Percentiles rank a stretch among this genome's conserved stretches.
phyloP scores from a whole-genome alignment of 177 flowering plant genomes.

The Vitis hybrid region DNA sequence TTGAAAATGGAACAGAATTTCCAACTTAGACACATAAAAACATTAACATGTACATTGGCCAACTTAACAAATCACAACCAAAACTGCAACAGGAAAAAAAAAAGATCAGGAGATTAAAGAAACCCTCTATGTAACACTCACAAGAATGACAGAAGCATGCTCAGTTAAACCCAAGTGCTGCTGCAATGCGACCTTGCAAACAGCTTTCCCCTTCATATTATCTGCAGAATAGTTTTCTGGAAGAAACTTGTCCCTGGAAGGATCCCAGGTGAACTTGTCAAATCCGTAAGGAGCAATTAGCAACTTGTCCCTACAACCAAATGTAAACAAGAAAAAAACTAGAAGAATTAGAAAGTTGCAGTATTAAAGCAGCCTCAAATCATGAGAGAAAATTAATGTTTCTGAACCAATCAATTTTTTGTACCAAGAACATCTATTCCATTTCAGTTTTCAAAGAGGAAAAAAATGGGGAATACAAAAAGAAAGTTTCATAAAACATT shows the following conservation, averaged over 20 bases:
- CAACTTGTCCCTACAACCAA: slow-evolving; percentile 62
- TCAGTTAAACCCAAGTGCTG: slow-evolving; percentile 45
- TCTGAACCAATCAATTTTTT: neutral
- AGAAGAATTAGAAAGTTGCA: neutral
- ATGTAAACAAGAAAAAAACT: neutral
- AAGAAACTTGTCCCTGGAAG: slow-evolving; percentile 61
- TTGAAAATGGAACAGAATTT: too few species aligned
- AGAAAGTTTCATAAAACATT: neutral
- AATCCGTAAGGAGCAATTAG: slow-evolving; percentile 60
- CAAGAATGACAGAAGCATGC: slow-evolving; percentile 41
- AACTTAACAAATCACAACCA: too few species aligned
- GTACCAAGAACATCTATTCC: neutral
- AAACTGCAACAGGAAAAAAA: too few species aligned
- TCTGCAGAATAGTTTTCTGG: slow-evolving; percentile 51
- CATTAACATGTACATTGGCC: too few species aligned
- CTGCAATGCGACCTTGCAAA: slow-evolving; percentile 62
- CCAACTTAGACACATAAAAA: too few species aligned
- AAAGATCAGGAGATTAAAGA: too few species aligned
- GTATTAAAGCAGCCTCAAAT: neutral
- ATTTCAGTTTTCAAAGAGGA: neutral
- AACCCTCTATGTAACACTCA: slow-evolving; percentile 27
- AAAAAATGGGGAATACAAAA: neutral
- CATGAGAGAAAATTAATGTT: neutral
- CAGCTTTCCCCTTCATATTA: slow-evolving; percentile 58
- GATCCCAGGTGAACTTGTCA: slow-evolving; percentile 69